phyloP scores from a whole-genome alignment of 805 yeast genomes.

The Spathaspora boniae region DNA sequence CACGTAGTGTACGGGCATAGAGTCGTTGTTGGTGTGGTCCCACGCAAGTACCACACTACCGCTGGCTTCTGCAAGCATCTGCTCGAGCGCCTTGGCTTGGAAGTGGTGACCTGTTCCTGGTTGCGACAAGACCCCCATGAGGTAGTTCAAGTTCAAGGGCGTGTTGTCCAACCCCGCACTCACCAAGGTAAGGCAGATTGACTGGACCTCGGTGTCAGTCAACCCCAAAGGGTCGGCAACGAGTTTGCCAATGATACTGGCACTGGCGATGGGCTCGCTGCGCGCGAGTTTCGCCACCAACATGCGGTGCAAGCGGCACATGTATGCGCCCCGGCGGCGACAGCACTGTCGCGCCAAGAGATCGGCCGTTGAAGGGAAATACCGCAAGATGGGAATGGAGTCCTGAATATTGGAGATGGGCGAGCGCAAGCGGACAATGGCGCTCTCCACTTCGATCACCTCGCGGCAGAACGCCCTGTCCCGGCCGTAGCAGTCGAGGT shows the following conservation, averaged over 20 bases:
- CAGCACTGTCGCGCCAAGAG: constrained; percentile 22
- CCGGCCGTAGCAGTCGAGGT: constrained; percentile 38
- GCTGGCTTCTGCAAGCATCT: constrained; percentile 34
- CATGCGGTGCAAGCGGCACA: constrained; percentile 29
- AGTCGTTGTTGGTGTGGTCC: constrained; percentile 12
- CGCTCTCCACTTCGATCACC: constrained; percentile 53
- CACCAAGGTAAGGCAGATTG: constrained; percentile 70
- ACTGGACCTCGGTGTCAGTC: constrained; percentile 42
- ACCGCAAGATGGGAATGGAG: constrained; percentile 46
- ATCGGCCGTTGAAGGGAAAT: constrained; percentile 15
- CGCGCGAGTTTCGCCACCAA: constrained; percentile 16
- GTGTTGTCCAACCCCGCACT: constrained; percentile 79
- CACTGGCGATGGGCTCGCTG: constrained; percentile 20
- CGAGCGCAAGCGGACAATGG: constrained; percentile 55
- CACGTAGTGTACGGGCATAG: constrained; percentile 32
- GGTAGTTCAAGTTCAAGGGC: constrained; percentile 58
- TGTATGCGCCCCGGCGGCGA: constrained; percentile 46
- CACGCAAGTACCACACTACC: constrained; percentile 32
- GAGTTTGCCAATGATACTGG: constrained; percentile 33
- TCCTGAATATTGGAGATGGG: constrained; percentile 55
- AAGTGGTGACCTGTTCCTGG: constrained; percentile 27
- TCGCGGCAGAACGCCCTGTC: constrained; percentile 43
- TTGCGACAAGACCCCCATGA: constrained; percentile 52
- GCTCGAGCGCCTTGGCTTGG: constrained; percentile 43
- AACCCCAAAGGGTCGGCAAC: constrained; percentile 2